Evolutionary conservation across 2,329 filamentous ascomycete species (phyloP).

Genomic region (Claviceps cyperi): DNA sequence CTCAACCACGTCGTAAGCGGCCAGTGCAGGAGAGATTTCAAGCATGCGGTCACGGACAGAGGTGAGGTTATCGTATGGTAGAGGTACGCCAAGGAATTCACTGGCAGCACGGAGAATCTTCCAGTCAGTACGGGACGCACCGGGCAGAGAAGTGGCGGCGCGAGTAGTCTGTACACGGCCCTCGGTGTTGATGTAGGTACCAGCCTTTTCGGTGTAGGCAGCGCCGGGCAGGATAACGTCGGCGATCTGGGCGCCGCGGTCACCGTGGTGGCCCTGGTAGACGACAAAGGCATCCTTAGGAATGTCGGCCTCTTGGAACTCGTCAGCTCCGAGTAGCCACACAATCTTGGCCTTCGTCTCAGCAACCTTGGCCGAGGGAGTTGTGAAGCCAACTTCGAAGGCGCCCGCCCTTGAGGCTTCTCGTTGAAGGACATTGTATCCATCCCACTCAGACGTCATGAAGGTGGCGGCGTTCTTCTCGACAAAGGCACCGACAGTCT

Average conservation of each 20-base stretch:
- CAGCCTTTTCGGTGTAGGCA: constrained; percentile 93
- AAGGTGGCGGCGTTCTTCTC: constrained; percentile 89
- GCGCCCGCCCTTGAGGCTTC: constrained; percentile 85
- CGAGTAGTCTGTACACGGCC: constrained; percentile 90
- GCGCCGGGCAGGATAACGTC: constrained; percentile 89
- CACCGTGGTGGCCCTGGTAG: constrained; percentile 97
- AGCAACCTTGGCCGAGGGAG: constrained; percentile 67
- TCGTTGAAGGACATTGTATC: constrained; percentile 91
- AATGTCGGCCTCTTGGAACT: constrained; percentile 71
- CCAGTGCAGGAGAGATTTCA: constrained; percentile 81
- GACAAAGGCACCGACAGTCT: constrained; percentile 77
- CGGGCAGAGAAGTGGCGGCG: constrained; percentile 74
- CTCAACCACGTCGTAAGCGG: constrained; percentile 84
- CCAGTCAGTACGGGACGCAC: constrained; percentile 90
- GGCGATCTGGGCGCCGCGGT: constrained; percentile 80
- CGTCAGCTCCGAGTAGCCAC: constrained; percentile 92
- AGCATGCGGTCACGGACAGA: constrained; percentile 83
- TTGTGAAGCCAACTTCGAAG: constrained; percentile 89
- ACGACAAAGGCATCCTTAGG: constrained; percentile 93
- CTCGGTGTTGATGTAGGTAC: constrained; percentile 95
- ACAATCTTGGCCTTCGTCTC: constrained; percentile 84
- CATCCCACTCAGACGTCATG: constrained; percentile 82
- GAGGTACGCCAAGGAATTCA: constrained; percentile 75
- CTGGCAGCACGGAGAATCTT: constrained; percentile 91
- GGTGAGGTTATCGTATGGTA: constrained; percentile 89